Evolutionary conservation across 139 green algal genomes (phyloP).

Genomic region (Edaphochlamys debaryana): DNA sequence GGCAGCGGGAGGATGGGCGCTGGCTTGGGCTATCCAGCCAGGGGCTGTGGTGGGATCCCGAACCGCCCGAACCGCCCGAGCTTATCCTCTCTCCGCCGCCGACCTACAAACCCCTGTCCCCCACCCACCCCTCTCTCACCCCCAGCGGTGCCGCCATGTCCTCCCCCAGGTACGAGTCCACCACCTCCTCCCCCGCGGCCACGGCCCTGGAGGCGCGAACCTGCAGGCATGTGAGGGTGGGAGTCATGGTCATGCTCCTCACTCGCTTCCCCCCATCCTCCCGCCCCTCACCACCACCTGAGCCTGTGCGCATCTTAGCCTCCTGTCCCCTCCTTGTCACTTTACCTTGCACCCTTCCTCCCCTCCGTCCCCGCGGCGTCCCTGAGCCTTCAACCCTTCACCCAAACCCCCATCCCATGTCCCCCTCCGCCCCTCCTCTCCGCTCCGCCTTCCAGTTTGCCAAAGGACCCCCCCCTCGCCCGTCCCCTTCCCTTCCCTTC

Average conservation of each 20-base stretch:
- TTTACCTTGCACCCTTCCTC: no score
- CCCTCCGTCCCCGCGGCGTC: no score
- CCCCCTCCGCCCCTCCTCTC: no score
- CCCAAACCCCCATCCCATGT: no score
- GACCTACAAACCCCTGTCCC: neutral
- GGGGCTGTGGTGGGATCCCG: no score
- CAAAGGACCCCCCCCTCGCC: neutral
- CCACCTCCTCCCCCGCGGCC: neutral
- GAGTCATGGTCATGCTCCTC: neutral
- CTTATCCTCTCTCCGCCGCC: neutral
- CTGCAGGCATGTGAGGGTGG: neutral
- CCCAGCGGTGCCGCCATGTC: neutral
- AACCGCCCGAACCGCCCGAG: neutral
- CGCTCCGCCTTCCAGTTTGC: neutral
- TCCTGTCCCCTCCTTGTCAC: no score
- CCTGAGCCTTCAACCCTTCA: no score
- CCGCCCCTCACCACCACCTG: no score
- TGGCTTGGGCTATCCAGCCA: no score
- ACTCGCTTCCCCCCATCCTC: no score
- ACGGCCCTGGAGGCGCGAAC: neutral
- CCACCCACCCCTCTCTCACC: neutral
- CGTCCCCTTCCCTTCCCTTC: neutral
- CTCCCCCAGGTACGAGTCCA: constrained; percentile 16
- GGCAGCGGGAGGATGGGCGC: neutral
- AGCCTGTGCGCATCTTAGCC: no score